These are phyloP conservation scores for Triangularia setosa DNA, from an alignment of 2,329 filamentous ascomycete species.

Conservation along the genomic window DNA sequence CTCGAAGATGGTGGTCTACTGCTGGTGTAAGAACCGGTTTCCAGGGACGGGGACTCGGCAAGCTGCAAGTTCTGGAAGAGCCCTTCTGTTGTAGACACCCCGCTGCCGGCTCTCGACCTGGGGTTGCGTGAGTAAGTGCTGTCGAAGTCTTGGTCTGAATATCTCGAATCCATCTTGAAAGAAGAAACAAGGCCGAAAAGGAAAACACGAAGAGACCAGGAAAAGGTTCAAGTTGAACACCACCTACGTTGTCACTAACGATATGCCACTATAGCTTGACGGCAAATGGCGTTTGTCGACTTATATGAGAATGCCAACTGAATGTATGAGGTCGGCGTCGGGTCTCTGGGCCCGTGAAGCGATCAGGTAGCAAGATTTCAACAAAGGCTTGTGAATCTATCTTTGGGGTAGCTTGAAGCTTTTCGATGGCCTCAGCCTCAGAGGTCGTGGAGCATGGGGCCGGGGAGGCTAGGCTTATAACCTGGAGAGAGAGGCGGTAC, in stretches of 20 bases:
- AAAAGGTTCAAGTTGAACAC: conserved; percentile 14
- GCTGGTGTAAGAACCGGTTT: conserved; percentile 23
- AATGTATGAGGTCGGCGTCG: conserved; percentile 11
- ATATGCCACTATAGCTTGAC: conserved; percentile 7
- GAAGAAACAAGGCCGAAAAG: not conserved
- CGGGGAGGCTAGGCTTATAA: conserved; percentile 26
- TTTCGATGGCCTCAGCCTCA: conserved; percentile 24
- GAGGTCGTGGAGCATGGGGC: conserved; percentile 22
- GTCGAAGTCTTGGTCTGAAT: conserved; percentile 18
- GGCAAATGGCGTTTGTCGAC: conserved; percentile 8
- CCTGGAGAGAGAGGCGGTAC: conserved; percentile 23
- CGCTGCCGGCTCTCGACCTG: conserved; percentile 26
- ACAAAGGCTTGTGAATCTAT: conserved; percentile 22
- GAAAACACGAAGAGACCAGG: conserved; percentile 7
- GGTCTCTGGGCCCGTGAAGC: conserved; percentile 7
- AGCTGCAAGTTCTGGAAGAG: conserved; percentile 25
- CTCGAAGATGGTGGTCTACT: conserved; percentile 23
- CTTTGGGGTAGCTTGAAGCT: conserved; percentile 24
- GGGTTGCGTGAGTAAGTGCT: conserved; percentile 27
- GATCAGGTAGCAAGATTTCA: conserved; percentile 26
- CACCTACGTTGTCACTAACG: conserved; percentile 25
- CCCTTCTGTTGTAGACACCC: conserved; percentile 24
- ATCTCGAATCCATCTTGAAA: conserved; percentile 23
- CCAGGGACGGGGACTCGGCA: conserved; percentile 23
- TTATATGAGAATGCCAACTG: conserved; percentile 21